Conservation (phyloP, 106 monocot species). For the Alisma plantagoaquatica region DNA sequence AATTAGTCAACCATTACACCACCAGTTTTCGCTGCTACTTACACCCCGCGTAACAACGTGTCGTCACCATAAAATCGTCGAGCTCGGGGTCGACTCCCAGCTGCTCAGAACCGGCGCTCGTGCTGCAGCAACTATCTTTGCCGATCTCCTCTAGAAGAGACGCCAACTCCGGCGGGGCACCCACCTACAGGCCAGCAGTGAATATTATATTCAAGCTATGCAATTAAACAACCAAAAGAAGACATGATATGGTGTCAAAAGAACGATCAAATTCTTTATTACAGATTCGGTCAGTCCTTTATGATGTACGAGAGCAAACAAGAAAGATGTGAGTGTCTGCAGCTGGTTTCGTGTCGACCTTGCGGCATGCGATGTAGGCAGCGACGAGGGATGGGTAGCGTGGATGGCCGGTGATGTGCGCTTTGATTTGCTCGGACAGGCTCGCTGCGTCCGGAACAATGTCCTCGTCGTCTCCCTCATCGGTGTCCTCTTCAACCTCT, state of each 20-base stretch:
- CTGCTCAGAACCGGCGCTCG: slow-evolving; percentile 1
- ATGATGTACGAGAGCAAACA: not conserved
- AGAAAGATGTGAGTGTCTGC: not conserved
- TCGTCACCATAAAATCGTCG: slow-evolving; percentile 98
- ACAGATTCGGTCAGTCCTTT: not conserved
- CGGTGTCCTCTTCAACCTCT: not conserved
- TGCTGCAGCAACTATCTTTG: slow-evolving; percentile 14
- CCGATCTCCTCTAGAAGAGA: slow-evolving; percentile 64
- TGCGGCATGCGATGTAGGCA: slow-evolving; percentile 84
- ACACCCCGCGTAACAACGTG: too few relatives aligned
- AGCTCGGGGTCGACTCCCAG: slow-evolving; percentile 90
- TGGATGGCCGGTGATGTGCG: slow-evolving; percentile 75
- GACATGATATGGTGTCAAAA: too few relatives aligned
- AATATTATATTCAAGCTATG: not conserved
- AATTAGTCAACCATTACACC: not conserved
- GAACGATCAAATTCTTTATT: too few relatives aligned
- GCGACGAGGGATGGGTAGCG: slow-evolving; percentile 67
- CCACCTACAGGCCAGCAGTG: slow-evolving; percentile 33
- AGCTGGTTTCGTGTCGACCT: too few relatives aligned
- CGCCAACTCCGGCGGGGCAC: slow-evolving; percentile 83
- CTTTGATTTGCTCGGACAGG: slow-evolving; percentile 53
- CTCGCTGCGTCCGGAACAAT: slow-evolving; percentile 13
- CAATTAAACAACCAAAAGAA: not conserved
- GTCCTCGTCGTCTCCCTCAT: not conserved
- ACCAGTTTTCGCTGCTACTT: not conserved